A percentile compares a stretch with the other conserved stretches of the same genome.
phyloP scores from a whole-genome alignment of 208 protist species.

The Herpetomonas samuelpessoai region DNA sequence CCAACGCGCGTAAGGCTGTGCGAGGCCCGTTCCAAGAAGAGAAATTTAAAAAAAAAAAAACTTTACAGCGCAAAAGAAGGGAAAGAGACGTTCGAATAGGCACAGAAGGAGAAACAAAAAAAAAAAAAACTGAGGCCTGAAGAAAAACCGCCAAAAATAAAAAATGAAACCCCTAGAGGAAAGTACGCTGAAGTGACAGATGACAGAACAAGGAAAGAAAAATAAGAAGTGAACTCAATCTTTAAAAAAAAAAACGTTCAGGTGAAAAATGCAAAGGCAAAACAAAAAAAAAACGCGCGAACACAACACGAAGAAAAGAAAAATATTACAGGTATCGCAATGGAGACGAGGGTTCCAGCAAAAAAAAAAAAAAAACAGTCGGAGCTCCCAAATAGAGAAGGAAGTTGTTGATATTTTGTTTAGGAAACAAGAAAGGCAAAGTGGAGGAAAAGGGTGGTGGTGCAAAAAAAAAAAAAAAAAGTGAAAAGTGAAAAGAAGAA shows the following conservation, averaged over 20 bases:
- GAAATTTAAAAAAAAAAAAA: constrained; percentile 9
- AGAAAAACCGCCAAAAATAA: not conserved
- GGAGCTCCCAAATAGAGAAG: too few relatives aligned
- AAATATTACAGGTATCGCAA: too few relatives aligned
- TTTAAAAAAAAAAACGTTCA: too few relatives aligned
- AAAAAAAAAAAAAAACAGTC: constrained; percentile 1
- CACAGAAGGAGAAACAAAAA: not conserved
- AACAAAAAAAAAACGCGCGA: not conserved
- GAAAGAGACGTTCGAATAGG: constrained; percentile 1
- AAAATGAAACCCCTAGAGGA: not conserved
- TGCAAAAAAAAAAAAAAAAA: constrained; percentile 12
- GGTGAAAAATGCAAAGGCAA: not conserved
- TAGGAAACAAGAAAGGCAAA: too few relatives aligned
- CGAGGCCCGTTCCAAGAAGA: too few relatives aligned
- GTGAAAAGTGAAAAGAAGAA: not conserved
- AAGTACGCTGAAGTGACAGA: not conserved
- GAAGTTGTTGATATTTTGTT: too few relatives aligned
- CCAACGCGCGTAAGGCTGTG: too few relatives aligned
- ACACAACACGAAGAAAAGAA: not conserved
- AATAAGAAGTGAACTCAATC: too few relatives aligned
- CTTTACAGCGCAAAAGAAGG: not conserved
- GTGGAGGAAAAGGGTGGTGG: too few relatives aligned
- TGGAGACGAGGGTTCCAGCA: not conserved
- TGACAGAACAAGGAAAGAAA: constrained; percentile 4
- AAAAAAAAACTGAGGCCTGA: not conserved